Base-by-base conservation (phyloP, 108 stramenopile genomes). In the Nitzschia sp. region DNA sequence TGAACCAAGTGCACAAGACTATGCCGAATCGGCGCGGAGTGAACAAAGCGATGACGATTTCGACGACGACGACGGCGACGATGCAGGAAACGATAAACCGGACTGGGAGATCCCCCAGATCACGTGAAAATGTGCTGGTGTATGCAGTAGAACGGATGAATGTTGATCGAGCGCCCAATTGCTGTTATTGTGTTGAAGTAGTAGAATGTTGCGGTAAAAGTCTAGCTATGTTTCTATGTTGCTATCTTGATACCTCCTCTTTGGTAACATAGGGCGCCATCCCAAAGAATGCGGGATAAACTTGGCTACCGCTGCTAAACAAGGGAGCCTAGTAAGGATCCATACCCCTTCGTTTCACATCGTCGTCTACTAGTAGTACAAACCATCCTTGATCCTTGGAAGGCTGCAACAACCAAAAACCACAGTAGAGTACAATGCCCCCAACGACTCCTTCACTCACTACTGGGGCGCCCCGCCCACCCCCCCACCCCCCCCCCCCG, bases 301-400 rank as follows among this genome's bases (percentile, higher is more conserved):
- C 66, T 92, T 93, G 32, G 84, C 88, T 9, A 77, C 73, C 26
- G 63, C 71, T 31, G 66, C 71, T 48, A 85, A 48, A 31, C 68
- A 56, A 26, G 72, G 63, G n/a, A n/a, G n/a, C n/a, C n/a, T n/a
- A n/a, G 35, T 80, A 81, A 8, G 52, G 33, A 3, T 71, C 85
- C 35, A 77, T 68, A 0, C 85, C 88, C 13, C 95, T 62, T 36
- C 93, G 80, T 70, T 79, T 82, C 66, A 81, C 55, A 69, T 96
- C 95, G 41, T 96, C 95, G 53, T 91, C 88, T 1, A 96, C 74
- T 1, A 96, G 71, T 91, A n/a, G n/a, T n/a, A n/a, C n/a, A n/a
- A n/a, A n/a, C n/a, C n/a, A n/a, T n/a, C n/a, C n/a, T n/a, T n/a
- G 91, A 96, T 22, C 88, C 86, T 66, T 96, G 95, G 53, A 96